Percentiles rank a stretch among this genome's conserved stretches.
Conservation (phyloP, 2,329 filamentous ascomycete species). For the Phialophora chinensis region DNA sequence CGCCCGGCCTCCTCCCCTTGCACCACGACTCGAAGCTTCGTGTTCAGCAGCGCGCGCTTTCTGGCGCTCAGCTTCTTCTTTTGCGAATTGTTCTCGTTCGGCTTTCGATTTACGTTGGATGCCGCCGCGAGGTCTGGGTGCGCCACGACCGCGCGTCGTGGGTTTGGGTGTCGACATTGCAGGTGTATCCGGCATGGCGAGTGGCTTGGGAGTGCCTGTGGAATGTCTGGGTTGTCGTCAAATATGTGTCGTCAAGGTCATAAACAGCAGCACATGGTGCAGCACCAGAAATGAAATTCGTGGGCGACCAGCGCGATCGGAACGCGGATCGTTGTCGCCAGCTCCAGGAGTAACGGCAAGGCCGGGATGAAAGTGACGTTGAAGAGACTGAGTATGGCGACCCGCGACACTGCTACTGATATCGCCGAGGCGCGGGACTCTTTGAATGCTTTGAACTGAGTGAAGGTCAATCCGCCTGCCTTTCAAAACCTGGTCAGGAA, state of each 20-base stretch:
- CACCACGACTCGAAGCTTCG: slow-evolving; percentile 20
- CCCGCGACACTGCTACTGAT: background rate
- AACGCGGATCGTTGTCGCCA: background rate
- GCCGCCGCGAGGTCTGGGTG: slow-evolving; percentile 36
- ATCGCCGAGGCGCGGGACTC: background rate
- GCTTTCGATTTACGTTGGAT: slow-evolving; percentile 38
- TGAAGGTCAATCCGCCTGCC: background rate
- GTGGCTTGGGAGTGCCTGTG: background rate
- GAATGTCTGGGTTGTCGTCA: background rate
- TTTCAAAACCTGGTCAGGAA: background rate
- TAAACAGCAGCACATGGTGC: background rate
- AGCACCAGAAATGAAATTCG: background rate
- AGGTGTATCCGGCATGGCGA: slow-evolving; percentile 7
- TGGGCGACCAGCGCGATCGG: background rate
- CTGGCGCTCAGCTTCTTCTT: slow-evolving; percentile 38
- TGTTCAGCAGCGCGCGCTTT: slow-evolving; percentile 32
- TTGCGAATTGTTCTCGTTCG: slow-evolving; percentile 38
- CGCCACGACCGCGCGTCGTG: slow-evolving; percentile 9
- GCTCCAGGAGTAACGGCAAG: background rate
- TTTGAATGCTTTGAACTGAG: background rate
- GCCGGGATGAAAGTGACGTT: background rate
- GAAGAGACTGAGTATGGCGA: background rate
- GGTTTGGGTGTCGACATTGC: slow-evolving; percentile 24
- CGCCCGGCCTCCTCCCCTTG: slow-evolving; percentile 23
- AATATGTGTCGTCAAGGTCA: background rate